phyloP scores from a whole-genome alignment of 2,329 filamentous ascomycete genomes.

The Alternaria dauci region DNA sequence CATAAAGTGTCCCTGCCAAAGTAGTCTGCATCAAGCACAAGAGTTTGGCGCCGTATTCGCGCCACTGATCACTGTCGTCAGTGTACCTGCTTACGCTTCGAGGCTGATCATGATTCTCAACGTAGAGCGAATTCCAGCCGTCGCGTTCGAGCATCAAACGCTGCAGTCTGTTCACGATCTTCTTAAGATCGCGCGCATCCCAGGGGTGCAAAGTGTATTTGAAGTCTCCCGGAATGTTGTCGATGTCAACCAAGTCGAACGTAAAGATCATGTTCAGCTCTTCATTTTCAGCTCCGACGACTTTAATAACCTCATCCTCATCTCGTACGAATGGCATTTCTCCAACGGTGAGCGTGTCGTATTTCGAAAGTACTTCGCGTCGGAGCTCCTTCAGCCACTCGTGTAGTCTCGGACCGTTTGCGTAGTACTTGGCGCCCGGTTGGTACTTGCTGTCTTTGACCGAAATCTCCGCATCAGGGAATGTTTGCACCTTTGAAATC shows the following conservation, averaged over 20 bases:
- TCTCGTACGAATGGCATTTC: constrained; percentile 66
- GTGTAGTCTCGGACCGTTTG: constrained; percentile 73
- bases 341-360: constrained; percentile 72
- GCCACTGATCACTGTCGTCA: constrained; percentile 58
- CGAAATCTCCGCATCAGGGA: constrained; percentile 37
- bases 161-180: constrained; percentile 46
- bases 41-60: constrained; percentile 59
- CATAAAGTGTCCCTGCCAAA: constrained; percentile 58
- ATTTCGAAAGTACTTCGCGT: constrained; percentile 64
- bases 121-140: constrained; percentile 60
- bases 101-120: constrained; percentile 64
- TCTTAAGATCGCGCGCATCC: constrained; percentile 46
- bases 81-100: constrained; percentile 59
- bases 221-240: constrained; percentile 49
- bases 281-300: constrained; percentile 53
- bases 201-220: constrained; percentile 46
- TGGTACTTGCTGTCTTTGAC: constrained; percentile 52
- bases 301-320: constrained; percentile 57
- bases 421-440: constrained; percentile 63
- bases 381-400: constrained; percentile 74
- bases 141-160: constrained; percentile 50
- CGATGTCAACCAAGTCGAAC: constrained; percentile 55
- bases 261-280: constrained; percentile 75
- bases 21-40: constrained; percentile 59
- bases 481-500: constrained; percentile 46